Evolutionary conservation across 768 basidiomycete genomes (phyloP).

Genomic region (Leccinum disarticulatum): DNA sequence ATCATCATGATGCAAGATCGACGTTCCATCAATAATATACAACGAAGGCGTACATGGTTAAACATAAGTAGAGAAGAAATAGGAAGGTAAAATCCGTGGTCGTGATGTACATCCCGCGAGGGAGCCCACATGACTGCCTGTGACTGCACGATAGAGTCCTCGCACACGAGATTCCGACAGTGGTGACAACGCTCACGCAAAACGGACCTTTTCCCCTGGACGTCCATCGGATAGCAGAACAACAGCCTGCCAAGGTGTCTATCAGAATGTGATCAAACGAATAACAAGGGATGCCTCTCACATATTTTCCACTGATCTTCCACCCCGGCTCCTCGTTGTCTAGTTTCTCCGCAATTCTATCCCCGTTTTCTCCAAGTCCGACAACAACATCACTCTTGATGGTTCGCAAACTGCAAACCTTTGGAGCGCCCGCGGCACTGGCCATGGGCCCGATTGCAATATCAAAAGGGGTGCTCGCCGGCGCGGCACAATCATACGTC

Average conservation of each 20-base stretch:
- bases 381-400: constrained; percentile 97
- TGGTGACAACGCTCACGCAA: constrained; percentile 42
- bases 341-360: constrained; percentile 71
- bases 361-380: constrained; percentile 68
- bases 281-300: constrained; percentile 40
- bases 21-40: neutral
- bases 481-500: constrained; percentile 84
- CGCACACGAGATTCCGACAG: neutral
- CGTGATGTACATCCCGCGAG: neutral
- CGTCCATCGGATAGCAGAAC: constrained; percentile 85
- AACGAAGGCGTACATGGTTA: constrained; percentile 8
- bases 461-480: constrained; percentile 85
- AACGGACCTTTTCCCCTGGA: constrained; percentile 85
- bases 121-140: neutral
- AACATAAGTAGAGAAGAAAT: neutral
- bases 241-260: constrained; percentile 57
- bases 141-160: neutral
- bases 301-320: constrained; percentile 98
- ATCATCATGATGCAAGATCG: neutral
- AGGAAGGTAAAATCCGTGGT: neutral
- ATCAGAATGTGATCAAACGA: constrained; percentile 16
- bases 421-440: constrained; percentile 82
- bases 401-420: constrained; percentile 82
- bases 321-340: constrained; percentile 88
- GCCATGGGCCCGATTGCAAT: constrained; percentile 93